Conservation (phyloP, 2,329 filamentous ascomycete species). For the Fusarium odoratissimum region DNA sequence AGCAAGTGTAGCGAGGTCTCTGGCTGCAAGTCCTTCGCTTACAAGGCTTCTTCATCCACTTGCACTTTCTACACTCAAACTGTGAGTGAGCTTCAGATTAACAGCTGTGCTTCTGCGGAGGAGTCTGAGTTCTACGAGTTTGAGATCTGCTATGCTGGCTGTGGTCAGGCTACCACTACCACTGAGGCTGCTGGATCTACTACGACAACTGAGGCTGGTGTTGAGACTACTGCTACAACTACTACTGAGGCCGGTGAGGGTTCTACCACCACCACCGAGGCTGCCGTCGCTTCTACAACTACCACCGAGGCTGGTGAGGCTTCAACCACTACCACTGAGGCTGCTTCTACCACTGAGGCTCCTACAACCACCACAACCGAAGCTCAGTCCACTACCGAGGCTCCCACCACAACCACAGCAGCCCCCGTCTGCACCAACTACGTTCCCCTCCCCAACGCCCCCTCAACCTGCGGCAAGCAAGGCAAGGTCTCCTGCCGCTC, state of each 20-base stretch:
- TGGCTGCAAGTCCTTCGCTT: neutral
- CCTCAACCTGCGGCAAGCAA: conserved; percentile 18
- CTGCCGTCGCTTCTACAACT: neutral
- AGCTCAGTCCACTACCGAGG: conserved; percentile 4
- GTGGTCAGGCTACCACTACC: neutral
- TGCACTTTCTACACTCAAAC: neutral
- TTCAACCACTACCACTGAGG: neutral
- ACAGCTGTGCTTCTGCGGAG: neutral
- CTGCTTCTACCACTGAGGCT: neutral
- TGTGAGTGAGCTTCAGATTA: neutral
- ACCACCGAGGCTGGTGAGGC: neutral
- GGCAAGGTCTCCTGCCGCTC: conserved; percentile 14
- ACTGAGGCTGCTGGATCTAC: neutral
- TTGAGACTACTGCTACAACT: neutral
- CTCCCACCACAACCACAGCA: neutral
- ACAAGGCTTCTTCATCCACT: neutral
- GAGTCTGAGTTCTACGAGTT: neutral
- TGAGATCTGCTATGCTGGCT: neutral
- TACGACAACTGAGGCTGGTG: neutral
- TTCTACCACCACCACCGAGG: neutral
- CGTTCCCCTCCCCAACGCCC: neutral
- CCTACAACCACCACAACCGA: neutral
- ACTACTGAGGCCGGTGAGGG: neutral
- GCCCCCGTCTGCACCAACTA: conserved; percentile 23
- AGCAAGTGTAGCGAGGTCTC: neutral